phyloP scores from a whole-genome alignment of 345 rosid genomes.

The Psidium friedrichsthalianum region DNA sequence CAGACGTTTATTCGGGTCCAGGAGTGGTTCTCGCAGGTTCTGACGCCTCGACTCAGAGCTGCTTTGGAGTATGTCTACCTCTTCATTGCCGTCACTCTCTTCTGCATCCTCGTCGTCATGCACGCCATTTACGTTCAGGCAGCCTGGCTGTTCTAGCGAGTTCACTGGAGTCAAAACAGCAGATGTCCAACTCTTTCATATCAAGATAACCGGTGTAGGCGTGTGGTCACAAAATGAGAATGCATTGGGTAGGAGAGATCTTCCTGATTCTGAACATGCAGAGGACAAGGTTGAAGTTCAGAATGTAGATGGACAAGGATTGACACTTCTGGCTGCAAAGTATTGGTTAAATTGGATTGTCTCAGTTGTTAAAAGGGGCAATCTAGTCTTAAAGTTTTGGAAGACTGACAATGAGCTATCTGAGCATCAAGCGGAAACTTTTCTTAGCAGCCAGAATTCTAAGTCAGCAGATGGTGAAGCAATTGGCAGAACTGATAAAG shows the following conservation, averaged over 20 bases:
- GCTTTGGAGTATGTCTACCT: slow-evolving; percentile 78
- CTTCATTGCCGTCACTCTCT: slow-evolving; percentile 69
- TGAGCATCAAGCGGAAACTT: slow-evolving; percentile 46
- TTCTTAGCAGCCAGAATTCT: slow-evolving; percentile 21
- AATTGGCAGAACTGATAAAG: slow-evolving; percentile 34
- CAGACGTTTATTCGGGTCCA: slow-evolving; percentile 93
- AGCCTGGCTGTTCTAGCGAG: slow-evolving; percentile 97
- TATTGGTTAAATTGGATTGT: slow-evolving; percentile 44
- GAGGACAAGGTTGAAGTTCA: slow-evolving; percentile 30
- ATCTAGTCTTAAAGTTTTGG: slow-evolving; percentile 35
- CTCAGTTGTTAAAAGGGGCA: slow-evolving; percentile 34
- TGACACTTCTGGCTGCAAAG: slow-evolving; percentile 26
- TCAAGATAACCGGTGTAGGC: slow-evolving; percentile 91
- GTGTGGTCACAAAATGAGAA: slow-evolving; percentile 62
- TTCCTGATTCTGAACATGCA: slow-evolving; percentile 20
- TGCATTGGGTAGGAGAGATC: slow-evolving; percentile 25
- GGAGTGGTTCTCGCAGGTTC: slow-evolving; percentile 87
- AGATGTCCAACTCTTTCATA: slow-evolving; percentile 65
- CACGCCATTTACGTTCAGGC: slow-evolving; percentile 98
- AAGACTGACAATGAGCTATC: slow-evolving; percentile 34
- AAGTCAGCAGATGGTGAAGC: slow-evolving; percentile 25
- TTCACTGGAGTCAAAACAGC: slow-evolving; percentile 46
- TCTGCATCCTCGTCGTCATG: slow-evolving; percentile 91
- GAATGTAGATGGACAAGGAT: slow-evolving; percentile 34
- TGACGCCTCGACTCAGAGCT: slow-evolving; percentile 70